Base-by-base conservation (phyloP, 768 basidiomycete genomes). In the Austroboletus eburneus region DNA sequence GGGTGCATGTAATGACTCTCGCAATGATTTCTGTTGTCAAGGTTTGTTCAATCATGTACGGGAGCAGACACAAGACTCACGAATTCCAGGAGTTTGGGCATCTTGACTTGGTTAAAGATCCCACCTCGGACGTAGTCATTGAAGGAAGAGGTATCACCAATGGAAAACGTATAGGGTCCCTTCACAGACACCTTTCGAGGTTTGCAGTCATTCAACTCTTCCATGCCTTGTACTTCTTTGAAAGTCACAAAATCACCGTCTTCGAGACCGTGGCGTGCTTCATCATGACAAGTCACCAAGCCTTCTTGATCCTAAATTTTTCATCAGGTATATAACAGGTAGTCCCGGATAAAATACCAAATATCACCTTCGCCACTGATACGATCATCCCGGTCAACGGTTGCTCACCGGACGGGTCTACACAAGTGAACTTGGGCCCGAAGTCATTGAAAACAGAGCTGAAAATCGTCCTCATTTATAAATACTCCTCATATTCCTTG, bases 181-280 rank as follows among this genome's bases (percentile, higher is more conserved):
- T 95, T 98, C 51, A 95, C 91, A 14, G 86, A 73, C 30, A 99
- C 71, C 67, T 94, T 98, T 43, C 92, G 77, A 16, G 96, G 91
- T 62, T 94, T 88, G 61, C 90, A 91, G 4, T 75, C 87, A 57
- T 98, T 97, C 25, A 97, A 69, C 59, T 90, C 89, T 21, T 78
- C 74, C 91, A 96, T 95, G 29, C 96, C 96, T 67, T 94, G 86
- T 21, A 99, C 83, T 70, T 99, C 96, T 16, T 81, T 78, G 72
- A 99, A 98, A 5, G 96, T 94, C 20, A 98, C 94, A 58, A 85
- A 98, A 62, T 98, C 92, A 14, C 96, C 96, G 64, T 98, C 96
- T 65, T 97, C 93, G n/a, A 99, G 78, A 17, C 96, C 96, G 65
- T 98, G 96, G 49, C 96, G 81, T 10, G 95, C 87, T 72, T 99